Evolutionary conservation across 129 eudicot species (phyloP).

Genomic region (Heracleum sosnowskyi): DNA sequence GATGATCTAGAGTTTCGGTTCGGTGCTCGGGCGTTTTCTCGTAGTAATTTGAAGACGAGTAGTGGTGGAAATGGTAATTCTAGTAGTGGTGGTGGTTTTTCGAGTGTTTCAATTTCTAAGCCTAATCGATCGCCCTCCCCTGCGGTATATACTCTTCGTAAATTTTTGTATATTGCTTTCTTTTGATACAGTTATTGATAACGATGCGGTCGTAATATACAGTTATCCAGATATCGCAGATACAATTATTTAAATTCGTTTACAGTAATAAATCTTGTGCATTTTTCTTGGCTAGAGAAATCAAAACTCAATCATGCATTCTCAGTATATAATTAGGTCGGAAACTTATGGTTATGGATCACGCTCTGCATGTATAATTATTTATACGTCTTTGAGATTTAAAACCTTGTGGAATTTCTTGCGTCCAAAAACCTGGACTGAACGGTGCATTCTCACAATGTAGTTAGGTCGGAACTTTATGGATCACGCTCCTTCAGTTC

Average conservation of each 20-base stretch:
- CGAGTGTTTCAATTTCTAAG: slow-evolving; percentile 42
- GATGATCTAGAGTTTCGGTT: slow-evolving; percentile 75
- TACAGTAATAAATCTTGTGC: neutral
- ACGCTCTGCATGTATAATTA: slow-evolving; percentile 18
- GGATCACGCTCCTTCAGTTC: slow-evolving; percentile 68
- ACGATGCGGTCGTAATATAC: neutral
- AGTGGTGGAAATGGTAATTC: slow-evolving; percentile 12
- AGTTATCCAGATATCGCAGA: neutral
- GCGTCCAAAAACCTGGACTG: neutral
- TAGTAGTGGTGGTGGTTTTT: slow-evolving; percentile 12
- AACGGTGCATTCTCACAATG: slow-evolving; percentile 35
- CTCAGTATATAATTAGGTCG: slow-evolving; percentile 80
- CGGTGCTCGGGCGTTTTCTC: slow-evolving; percentile 33
- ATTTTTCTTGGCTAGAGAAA: neutral
- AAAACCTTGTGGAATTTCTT: neutral
- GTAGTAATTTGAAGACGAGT: slow-evolving; percentile 5
- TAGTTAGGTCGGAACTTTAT: slow-evolving; percentile 96
- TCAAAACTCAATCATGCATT: slow-evolving; percentile 23
- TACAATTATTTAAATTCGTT: neutral
- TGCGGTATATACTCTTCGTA: slow-evolving; percentile 55
- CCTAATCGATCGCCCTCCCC: slow-evolving; percentile 87
- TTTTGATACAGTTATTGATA: neutral
- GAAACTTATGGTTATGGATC: slow-evolving; percentile 84
- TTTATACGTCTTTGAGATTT: neutral
- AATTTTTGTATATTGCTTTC: neutral